phyloP scores from a whole-genome alignment of 495 filamentous ascomycete species.

The Podospora anserina region DNA sequence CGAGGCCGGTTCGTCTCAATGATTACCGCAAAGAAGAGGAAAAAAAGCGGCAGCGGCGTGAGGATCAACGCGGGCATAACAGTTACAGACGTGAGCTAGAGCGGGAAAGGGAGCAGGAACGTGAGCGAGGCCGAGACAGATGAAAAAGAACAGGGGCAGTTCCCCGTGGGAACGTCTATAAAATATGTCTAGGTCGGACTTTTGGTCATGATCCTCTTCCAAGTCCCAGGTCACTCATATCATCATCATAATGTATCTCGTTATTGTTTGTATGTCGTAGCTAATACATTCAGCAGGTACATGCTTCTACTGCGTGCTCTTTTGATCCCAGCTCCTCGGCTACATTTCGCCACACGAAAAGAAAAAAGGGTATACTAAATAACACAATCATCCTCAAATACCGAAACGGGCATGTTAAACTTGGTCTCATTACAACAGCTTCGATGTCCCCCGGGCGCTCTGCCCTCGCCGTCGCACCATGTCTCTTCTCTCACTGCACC shows the following conservation, averaged over 20 bases:
- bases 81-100: constrained; percentile 51
- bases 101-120: constrained; percentile 39
- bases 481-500: not conserved
- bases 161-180: not conserved
- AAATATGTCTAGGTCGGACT: not conserved
- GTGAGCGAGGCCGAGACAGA: constrained; percentile 38
- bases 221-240: not conserved
- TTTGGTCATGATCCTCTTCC: not conserved
- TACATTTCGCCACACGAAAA: not conserved
- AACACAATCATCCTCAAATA: constrained; percentile 4
- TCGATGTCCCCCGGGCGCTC: not conserved
- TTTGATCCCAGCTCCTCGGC: not conserved
- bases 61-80: constrained; percentile 39
- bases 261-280: not conserved
- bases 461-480: not conserved
- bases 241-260: not conserved
- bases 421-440: not conserved
- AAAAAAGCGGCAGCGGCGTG: constrained; percentile 39
- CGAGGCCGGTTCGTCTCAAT: constrained; percentile 40
- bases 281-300: constrained; percentile 5
- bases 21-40: constrained; percentile 45
- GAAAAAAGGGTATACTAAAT: constrained; percentile 11
- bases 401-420: not conserved
- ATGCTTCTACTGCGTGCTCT: not conserved
- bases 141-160: constrained; percentile 11